Evolutionary conservation across 768 basidiomycete genomes (phyloP).

Genomic region (Lentinula sp.): DNA sequence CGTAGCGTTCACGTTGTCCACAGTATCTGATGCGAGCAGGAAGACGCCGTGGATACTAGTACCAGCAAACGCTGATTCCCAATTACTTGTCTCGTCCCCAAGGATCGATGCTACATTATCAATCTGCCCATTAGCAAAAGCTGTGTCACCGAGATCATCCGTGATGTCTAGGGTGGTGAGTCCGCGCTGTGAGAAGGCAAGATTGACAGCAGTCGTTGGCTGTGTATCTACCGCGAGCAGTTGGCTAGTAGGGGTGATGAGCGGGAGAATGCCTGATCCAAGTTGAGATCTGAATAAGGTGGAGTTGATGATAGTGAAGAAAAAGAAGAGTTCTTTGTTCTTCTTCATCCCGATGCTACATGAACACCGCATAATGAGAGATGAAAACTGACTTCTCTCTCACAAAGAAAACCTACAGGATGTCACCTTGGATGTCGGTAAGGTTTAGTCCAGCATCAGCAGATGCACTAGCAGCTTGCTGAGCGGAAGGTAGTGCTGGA

Average conservation of each 20-base stretch:
- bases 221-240: conserved; percentile 13
- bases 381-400: neutral
- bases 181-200: conserved; percentile 17
- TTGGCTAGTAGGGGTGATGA: conserved; percentile 16
- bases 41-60: conserved; percentile 16
- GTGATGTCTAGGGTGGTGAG: conserved; percentile 12
- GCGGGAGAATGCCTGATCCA: conserved; percentile 11
- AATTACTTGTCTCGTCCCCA: conserved; percentile 11
- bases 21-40: conserved; percentile 17
- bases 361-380: neutral
- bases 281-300: conserved; percentile 15
- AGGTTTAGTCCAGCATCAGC: neutral
- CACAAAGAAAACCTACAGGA: conserved; percentile 1
- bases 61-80: conserved; percentile 14
- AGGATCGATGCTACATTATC: conserved; percentile 6
- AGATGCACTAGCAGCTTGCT: neutral
- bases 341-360: conserved; percentile 16
- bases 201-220: conserved; percentile 17
- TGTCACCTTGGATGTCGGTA: conserved; percentile 7
- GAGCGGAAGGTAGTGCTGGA: neutral
- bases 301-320: conserved; percentile 14
- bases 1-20: conserved; percentile 12
- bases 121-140: conserved; percentile 9
- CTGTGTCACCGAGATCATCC: conserved; percentile 11
- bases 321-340: conserved; percentile 18